Conservation (phyloP, 1,284 basidiomycete species). For the Sanguinoderma infundibulare region DNA sequence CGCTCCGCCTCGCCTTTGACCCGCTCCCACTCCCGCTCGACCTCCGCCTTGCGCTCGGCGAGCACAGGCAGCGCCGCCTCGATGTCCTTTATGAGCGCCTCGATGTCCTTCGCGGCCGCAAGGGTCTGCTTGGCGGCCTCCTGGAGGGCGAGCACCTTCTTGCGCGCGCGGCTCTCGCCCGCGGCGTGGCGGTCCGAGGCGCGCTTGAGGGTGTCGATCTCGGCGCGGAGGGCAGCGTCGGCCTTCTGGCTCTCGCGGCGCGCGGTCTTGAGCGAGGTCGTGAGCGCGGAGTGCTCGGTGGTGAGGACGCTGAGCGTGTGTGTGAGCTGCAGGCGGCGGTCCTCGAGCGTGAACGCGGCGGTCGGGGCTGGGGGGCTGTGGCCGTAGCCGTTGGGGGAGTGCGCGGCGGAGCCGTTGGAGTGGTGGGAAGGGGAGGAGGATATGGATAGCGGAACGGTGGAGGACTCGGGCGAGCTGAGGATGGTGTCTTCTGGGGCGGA, state of each 20-base stretch:
- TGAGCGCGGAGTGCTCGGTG: constrained; percentile 63
- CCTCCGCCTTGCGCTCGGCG: constrained; percentile 43
- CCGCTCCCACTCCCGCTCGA: constrained; percentile 50
- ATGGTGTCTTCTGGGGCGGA: constrained; percentile 15
- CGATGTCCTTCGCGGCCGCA: constrained; percentile 58
- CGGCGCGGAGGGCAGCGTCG: constrained; percentile 70
- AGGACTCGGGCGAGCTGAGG: constrained; percentile 16
- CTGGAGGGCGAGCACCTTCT: constrained; percentile 78
- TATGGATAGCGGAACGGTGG: constrained; percentile 16
- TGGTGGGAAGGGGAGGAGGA: constrained; percentile 10
- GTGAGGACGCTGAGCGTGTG: constrained; percentile 59
- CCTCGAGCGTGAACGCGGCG: constrained; percentile 50
- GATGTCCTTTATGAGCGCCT: constrained; percentile 52
- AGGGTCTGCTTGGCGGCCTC: constrained; percentile 76
- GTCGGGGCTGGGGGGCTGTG: constrained; percentile 6
- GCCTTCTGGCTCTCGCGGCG: constrained; percentile 77
- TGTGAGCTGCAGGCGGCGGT: constrained; percentile 63
- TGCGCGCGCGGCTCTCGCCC: constrained; percentile 67
- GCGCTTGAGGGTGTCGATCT: constrained; percentile 76
- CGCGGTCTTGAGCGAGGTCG: constrained; percentile 65
- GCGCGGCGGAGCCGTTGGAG: constrained; percentile 7
- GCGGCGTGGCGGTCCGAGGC: constrained; percentile 71
- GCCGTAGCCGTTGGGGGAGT: constrained; percentile 4
- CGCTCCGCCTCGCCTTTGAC: constrained; percentile 42
- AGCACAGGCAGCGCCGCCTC: constrained; percentile 58